These are phyloP conservation scores for Dentipellis fragilis DNA, from an alignment of 768 basidiomycete genomes.

Conservation along the genomic window DNA sequence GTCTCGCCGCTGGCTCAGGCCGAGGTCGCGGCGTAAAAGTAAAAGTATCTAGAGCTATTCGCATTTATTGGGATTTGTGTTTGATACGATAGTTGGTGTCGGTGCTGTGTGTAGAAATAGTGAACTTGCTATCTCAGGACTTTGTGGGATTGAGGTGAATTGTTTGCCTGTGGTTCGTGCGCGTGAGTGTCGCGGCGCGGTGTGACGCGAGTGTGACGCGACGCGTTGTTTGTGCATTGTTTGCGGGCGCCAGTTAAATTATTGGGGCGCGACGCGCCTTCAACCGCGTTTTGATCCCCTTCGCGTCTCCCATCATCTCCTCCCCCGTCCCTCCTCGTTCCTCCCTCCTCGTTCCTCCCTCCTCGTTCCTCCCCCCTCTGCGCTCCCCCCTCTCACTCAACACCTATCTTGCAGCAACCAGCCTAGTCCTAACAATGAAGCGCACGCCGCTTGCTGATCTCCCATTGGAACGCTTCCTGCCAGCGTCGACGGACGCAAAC, in stretches of 20 bases:
- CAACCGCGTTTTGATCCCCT: neutral
- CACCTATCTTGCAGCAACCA: neutral
- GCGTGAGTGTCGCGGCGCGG: too few relatives aligned
- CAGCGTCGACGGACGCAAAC: neutral
- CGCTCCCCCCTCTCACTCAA: neutral
- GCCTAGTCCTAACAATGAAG: slow-evolving; percentile 1
- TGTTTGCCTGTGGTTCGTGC: too few relatives aligned
- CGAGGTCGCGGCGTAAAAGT: neutral
- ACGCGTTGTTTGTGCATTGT: neutral
- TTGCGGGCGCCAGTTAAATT: neutral
- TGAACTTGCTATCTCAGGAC: too few relatives aligned
- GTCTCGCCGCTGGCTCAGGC: slow-evolving; percentile 37
- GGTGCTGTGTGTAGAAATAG: too few relatives aligned
- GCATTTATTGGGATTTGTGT: neutral
- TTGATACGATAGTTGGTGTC: neutral
- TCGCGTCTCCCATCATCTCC: neutral
- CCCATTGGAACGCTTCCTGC: slow-evolving; percentile 8
- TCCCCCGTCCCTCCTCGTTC: neutral
- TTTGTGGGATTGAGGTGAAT: too few relatives aligned
- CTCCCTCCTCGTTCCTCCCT: neutral
- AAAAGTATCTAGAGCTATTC: neutral
- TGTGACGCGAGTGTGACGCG: neutral
- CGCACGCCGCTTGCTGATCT: slow-evolving; percentile 10
- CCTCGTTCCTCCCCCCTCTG: neutral
- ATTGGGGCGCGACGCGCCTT: neutral